Conservation (phyloP, 345 rosid species). For the Hevea brasiliensis region DNA sequence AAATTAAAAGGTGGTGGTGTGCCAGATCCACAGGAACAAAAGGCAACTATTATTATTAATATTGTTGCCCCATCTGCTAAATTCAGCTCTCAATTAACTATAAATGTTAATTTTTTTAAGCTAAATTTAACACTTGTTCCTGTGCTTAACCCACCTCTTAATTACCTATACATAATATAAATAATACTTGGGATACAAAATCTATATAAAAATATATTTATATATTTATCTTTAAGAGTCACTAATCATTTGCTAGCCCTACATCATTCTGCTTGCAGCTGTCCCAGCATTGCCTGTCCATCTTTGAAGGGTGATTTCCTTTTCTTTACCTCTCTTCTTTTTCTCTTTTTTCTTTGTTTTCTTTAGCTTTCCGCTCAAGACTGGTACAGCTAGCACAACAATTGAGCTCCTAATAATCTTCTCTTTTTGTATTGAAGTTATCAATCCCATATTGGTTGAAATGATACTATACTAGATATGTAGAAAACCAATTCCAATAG, state of each 20-base stretch:
- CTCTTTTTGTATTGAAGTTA: slow-evolving; percentile 26
- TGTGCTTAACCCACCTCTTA: slow-evolving; percentile 31
- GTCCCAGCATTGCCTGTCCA: slow-evolving; percentile 38
- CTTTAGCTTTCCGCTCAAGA: slow-evolving; percentile 38
- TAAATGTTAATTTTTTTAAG: slow-evolving; percentile 11
- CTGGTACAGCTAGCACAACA: slow-evolving; percentile 45
- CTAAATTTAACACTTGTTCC: slow-evolving; percentile 65
- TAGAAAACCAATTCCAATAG: too few relatives aligned
- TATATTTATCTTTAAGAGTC: not conserved
- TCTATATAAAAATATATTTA: not conserved
- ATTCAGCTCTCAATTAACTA: slow-evolving; percentile 40
- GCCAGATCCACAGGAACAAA: slow-evolving; percentile 47
- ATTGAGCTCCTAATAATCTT: slow-evolving; percentile 29
- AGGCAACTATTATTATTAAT: not conserved
- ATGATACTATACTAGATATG: too few relatives aligned
- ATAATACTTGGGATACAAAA: too few relatives aligned
- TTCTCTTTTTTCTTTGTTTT: slow-evolving; percentile 20
- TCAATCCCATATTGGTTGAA: not conserved
- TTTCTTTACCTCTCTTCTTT: not conserved
- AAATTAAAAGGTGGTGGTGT: not conserved
- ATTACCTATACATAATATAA: not conserved
- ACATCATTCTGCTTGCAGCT: slow-evolving; percentile 41
- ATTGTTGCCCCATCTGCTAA: slow-evolving; percentile 32
- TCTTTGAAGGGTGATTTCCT: slow-evolving; percentile 33
- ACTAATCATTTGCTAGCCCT: slow-evolving; percentile 46